Conservation (phyloP, 2,329 filamentous ascomycete species). For the Dactylella cylindrospora region DNA sequence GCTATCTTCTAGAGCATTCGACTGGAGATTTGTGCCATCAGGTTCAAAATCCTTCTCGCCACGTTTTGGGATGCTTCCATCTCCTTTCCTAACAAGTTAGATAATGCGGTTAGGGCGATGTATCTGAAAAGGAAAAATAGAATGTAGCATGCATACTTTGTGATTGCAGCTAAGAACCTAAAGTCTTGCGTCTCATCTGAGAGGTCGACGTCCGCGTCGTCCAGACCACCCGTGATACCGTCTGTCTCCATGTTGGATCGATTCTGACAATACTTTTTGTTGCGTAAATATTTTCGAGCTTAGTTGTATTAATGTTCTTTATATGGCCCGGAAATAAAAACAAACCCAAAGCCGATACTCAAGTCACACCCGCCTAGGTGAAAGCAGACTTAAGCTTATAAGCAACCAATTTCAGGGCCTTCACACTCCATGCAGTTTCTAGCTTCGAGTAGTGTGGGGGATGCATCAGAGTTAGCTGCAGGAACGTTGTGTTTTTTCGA, state of each 20-base stretch:
- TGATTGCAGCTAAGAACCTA: conserved; percentile 66
- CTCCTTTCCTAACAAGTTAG: conserved; percentile 34
- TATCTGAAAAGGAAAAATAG: conserved; percentile 42
- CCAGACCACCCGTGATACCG: conserved; percentile 46
- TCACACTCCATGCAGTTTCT: too few relatives aligned
- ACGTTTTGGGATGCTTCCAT: conserved; percentile 72
- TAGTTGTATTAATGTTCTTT: too few relatives aligned
- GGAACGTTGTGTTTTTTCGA: too few relatives aligned
- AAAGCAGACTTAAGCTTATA: too few relatives aligned
- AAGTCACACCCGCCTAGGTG: too few relatives aligned
- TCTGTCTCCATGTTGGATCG: conserved; percentile 41
- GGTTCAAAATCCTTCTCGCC: conserved; percentile 98
- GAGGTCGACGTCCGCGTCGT: conserved; percentile 60
- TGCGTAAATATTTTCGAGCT: too few relatives aligned
- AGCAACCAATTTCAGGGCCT: too few relatives aligned
- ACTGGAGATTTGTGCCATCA: conserved; percentile 81
- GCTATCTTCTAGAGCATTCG: conserved; percentile 74
- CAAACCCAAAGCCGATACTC: too few relatives aligned
- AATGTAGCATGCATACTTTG: conserved; percentile 52
- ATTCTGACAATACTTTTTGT: too few relatives aligned
- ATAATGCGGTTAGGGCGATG: conserved; percentile 2
- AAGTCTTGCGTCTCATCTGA: conserved; percentile 87
- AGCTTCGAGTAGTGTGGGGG: too few relatives aligned
- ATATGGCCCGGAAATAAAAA: too few relatives aligned
- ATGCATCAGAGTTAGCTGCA: too few relatives aligned